Base-by-base conservation (phyloP, 257 asterid species). In the Penstemon davidsonii region DNA sequence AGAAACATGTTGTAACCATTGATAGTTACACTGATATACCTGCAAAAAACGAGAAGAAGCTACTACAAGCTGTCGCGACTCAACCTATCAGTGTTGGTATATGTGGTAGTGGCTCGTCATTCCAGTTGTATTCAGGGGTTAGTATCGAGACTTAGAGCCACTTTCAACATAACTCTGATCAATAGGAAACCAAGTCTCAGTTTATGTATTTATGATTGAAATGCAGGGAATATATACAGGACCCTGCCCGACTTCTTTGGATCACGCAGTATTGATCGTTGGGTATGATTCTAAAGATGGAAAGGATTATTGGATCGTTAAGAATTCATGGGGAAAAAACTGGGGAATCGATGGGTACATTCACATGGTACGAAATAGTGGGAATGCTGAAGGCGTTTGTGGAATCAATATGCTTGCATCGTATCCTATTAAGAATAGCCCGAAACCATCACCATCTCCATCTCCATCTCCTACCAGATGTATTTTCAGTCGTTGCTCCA, bases 41-140 rank as follows among this genome's bases (percentile, higher is more conserved):
- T 0, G 7, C 80, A 3, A 65, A 68, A 60, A 76, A 88, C 36
- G 99, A 94, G 88, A 79, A 81, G 66, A 82, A 77, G 84, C 87
- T 94, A 8, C 83, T 76, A 25, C 76, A 82, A 57, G 96, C 97
- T 0, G 99, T 91, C 3, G 96, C 87, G 5, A 72, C 79, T 70
- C 99, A 94, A 73, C 99, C 99, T 38, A 81, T 94, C 55, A 91
- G 99, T 59, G 99, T 94, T 25, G 99, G 99, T 51, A 87, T 94
- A 67, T 84, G 96, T 53, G 99, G 99, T 43, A 88, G 97, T 51
- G 96, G 78, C 39, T 55, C 83, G 41, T 71, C 80, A 0, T 94
- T 94, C 78, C 99, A 94, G 75, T 73, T 87, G 54, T 94, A 94
- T 78, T 88, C 99, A 0, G 50, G 69, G 90, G 99, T 94, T 55